Evolutionary conservation across 2,329 filamentous ascomycete species (phyloP), one percentile per base, ranked within the genome.

Genomic region (Paecilomyces niveus): DNA sequence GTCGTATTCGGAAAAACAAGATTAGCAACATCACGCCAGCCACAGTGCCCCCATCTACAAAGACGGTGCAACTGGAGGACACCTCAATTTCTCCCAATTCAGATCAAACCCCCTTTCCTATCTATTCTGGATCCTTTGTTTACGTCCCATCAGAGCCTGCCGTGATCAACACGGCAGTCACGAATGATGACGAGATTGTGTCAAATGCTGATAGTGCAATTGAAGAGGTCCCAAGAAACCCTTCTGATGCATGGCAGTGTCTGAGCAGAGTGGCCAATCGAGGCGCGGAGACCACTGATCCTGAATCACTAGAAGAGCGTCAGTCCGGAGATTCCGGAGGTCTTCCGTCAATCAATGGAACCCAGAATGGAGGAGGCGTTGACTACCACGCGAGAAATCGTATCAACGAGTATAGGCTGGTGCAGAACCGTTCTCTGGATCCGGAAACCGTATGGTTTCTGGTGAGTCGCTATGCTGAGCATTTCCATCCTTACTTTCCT

Each of bases 401-500:
- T 0, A 76, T 78, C 50, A 66, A 67, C 53, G 69, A 72, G 0
- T 79, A 79, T 58, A 72, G 74, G 18, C 68, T 79, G 6, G 75
- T 79, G 2, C 74, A 78, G 31, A 71, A 76, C 45, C 71, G 72
- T n/a, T 72, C 70, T 68, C 66, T 78, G 70, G 76, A 83, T 74
- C 67, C 74, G 59, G 76, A 77, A 13, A 80, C 79, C 18, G 74
- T 85, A 35, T 80, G 78, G 62, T 75, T 80, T 62, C 73, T 85
- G 49, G 75, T 85, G 18, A 71, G 75, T 45, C 84, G 85, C 29
- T 89, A 87, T 64, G 83, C 83, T 57, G 77, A 85, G 58, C 80
- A 85, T 61, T 89, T 87, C 63, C 87, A 90, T 65, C 84, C 85
- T 0, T 89, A 86, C 73, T 88, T 89, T 58, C 87, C 88, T 0